Evolutionary conservation across 495 filamentous ascomycete species (phyloP), one percentile per base, ranked within the genome.

Genomic region (Cercophora newfieldiana): DNA sequence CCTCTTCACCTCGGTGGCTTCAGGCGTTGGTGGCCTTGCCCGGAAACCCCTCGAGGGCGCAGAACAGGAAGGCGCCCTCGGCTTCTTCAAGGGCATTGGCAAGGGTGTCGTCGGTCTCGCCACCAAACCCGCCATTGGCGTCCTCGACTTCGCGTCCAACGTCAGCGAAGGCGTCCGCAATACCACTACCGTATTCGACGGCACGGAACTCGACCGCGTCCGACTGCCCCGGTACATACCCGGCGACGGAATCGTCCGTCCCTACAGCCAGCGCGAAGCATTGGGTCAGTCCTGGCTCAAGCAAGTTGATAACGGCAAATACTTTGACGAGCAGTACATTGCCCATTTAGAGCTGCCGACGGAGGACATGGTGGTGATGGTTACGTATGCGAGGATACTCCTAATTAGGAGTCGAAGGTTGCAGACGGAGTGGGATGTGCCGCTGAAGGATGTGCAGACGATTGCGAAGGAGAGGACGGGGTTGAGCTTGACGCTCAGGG

Each of bases 241-340:
- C 21, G 85, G 88, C 44, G 95, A 98, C 74, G 95, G 94, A 33
- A 90, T 98, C 64, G 93, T 99, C 21, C 89, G 95, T 6, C 96
- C 95, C 6, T 99, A 97, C 82, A 92, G 88, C 16, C 94, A 98
- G 76, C 91, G 95, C 18, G 95, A 99, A 81, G 93, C 95, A 0
- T 87, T 99, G 16, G 95, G 95, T 8, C 95, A 99, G 77, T 96
- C 94, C 81, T 99, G 95, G 95, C 88, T 99, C 69, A 99, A 99
- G 82, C 96, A 96, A 22, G 85, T 95, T 1, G 96, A 98, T 72
- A 94, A 96, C 65, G 95, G 95, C 55, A 96, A 94, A 79, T 97
- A 91, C 81, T 99, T 99, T 85, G 88, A 94, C 79, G 96, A 98
- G 77, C 86, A 93, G 72, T 99, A 99, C 78, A 95, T 99, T 72